Conservation (phyloP, 768 basidiomycete species). For the Mycena vitilis region DNA sequence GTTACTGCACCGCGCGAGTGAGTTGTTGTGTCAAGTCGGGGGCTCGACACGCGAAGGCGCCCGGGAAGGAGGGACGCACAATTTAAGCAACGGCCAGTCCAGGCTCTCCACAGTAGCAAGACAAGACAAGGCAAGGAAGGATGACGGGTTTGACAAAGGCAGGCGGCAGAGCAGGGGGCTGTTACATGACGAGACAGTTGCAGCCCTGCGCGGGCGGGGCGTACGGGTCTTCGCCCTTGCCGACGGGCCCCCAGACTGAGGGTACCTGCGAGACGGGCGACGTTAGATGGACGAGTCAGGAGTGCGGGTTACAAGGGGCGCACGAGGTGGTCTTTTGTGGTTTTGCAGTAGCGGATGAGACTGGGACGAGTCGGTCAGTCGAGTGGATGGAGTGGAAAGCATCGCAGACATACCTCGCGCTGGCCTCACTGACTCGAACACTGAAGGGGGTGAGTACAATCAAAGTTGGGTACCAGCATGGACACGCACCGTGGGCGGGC, state of each 20-base stretch:
- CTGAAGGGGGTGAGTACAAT: conserved; percentile 4
- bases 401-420: conserved; percentile 71
- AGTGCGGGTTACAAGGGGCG: too few relatives aligned
- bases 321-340: conserved; percentile 68
- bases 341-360: conserved; percentile 93
- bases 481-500: conserved; percentile 73
- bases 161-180: background rate
- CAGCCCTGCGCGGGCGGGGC: conserved; percentile 83
- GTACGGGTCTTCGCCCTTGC: conserved; percentile 93
- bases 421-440: conserved; percentile 92
- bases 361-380: conserved; percentile 52
- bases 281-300: too few relatives aligned
- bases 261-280: conserved; percentile 63
- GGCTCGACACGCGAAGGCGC: too few relatives aligned
- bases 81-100: conserved; percentile 34
- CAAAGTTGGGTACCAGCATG: background rate
- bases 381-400: background rate
- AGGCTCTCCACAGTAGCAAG: conserved; percentile 32
- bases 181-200: conserved; percentile 79
- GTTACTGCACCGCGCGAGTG: conserved; percentile 4
- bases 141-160: conserved; percentile 5
- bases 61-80: conserved; percentile 19
- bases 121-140: conserved; percentile 10
- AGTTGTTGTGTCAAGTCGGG: too few relatives aligned
- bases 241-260: conserved; percentile 93